Percentiles rank a stretch among this genome's conserved stretches.
Evolutionary conservation across 495 filamentous ascomycete genomes (phyloP).

Genomic region (Talaromyces thailandensis): DNA sequence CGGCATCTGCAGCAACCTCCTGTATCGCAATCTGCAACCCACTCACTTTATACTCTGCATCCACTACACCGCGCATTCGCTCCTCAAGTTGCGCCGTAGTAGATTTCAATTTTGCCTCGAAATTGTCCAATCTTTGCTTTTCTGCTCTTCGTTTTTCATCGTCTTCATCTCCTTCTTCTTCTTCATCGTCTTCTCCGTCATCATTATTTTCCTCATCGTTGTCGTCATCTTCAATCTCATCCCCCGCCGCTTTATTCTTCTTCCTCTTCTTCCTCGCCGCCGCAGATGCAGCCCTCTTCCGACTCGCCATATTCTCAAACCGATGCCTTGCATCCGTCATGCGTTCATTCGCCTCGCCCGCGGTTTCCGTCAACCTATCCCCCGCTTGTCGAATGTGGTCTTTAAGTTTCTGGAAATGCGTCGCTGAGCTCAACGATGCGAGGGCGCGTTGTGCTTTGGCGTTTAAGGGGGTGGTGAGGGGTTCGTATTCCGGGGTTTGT

Average conservation of each 20-base stretch:
- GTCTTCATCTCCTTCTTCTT: constrained; percentile 7
- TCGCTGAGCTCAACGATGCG: constrained; percentile 19
- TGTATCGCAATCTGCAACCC: constrained; percentile 21
- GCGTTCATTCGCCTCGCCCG: constrained; percentile 40
- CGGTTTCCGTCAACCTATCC: constrained; percentile 30
- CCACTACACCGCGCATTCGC: constrained; percentile 29
- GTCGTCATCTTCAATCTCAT: constrained; percentile 2
- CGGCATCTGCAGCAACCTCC: constrained; percentile 17
- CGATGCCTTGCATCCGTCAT: constrained; percentile 23
- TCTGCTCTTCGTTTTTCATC: constrained; percentile 6
- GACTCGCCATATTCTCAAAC: constrained; percentile 17
- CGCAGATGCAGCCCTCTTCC: constrained; percentile 10
- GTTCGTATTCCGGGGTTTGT: constrained; percentile 47
- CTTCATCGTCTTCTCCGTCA: constrained; percentile 1
- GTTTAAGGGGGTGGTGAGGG: constrained; percentile 42
- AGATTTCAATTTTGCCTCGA: constrained; percentile 19
- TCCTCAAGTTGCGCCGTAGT: constrained; percentile 30
- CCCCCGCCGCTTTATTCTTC: constrained; percentile 1
- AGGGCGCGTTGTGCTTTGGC: constrained; percentile 23
- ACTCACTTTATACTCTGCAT: constrained; percentile 25
- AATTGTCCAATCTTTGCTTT: constrained; percentile 16
- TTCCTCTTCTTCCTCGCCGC: constrained; percentile 11
- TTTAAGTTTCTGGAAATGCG: constrained; percentile 22
- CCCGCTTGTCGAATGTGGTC: constrained; percentile 26
- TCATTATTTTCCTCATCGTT: constrained; percentile 6